phyloP scores from a whole-genome alignment of 2,329 filamentous ascomycete species.

The Chaetomium sp. region DNA sequence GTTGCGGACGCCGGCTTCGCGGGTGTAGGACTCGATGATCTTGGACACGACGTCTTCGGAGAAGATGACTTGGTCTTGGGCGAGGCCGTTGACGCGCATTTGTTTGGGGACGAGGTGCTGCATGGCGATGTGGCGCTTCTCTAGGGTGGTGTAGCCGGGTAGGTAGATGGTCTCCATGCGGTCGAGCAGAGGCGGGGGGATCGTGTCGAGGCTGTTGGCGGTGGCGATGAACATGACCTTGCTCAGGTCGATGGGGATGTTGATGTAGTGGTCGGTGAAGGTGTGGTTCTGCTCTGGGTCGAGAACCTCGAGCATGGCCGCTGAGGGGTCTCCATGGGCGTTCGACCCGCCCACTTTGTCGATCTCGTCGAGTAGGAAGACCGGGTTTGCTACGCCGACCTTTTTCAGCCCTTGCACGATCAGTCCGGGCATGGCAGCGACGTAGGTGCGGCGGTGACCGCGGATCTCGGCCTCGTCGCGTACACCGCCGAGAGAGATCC shows the following conservation, averaged over 20 bases:
- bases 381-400: constrained; percentile 89
- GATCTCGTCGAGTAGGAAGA: constrained; percentile 94
- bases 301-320: constrained; percentile 95
- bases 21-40: constrained; percentile 93
- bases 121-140: constrained; percentile 91
- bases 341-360: constrained; percentile 92
- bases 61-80: constrained; percentile 66
- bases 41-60: constrained; percentile 83
- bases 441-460: constrained; percentile 90
- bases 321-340: constrained; percentile 90
- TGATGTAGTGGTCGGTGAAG: constrained; percentile 94
- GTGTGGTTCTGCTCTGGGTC: constrained; percentile 95
- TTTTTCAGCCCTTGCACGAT: constrained; percentile 93
- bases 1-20: constrained; percentile 92
- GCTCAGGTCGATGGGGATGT: constrained; percentile 89
- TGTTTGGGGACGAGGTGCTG: constrained; percentile 96
- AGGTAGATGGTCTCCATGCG: constrained; percentile 95
- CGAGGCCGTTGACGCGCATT: constrained; percentile 80
- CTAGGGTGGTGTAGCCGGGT: constrained; percentile 90
- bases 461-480: constrained; percentile 95
- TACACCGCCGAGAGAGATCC: constrained; percentile 92
- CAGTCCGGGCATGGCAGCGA: constrained; percentile 96
- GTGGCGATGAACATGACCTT: constrained; percentile 98
- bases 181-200: constrained; percentile 86
- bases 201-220: constrained; percentile 90